A percentile compares a stretch with the other conserved stretches of the same genome.
Conservation (phyloP, 768 basidiomycete species). For the Suillus ampliporus region DNA sequence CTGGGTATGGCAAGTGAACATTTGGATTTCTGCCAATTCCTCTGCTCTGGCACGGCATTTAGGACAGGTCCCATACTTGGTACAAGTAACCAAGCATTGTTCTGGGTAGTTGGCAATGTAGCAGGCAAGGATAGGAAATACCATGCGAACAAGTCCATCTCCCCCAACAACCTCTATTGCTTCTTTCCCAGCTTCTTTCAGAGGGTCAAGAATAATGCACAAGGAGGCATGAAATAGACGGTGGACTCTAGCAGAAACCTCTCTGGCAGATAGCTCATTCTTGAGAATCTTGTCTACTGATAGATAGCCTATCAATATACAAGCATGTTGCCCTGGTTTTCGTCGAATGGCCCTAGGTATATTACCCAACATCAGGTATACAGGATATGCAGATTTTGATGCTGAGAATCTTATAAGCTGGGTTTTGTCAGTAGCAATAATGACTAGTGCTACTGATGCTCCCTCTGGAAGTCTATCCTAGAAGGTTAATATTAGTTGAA, state of each 20-base stretch:
- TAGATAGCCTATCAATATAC: slow-evolving; percentile 47
- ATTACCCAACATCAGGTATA: slow-evolving; percentile 52
- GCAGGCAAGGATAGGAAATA: slow-evolving; percentile 8
- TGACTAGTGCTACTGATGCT: slow-evolving; percentile 46
- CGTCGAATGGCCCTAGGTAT: slow-evolving; percentile 44
- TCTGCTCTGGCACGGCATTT: neutral
- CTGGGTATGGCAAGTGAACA: too few relatives aligned
- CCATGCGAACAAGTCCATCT: slow-evolving; percentile 8
- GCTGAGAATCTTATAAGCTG: slow-evolving; percentile 43
- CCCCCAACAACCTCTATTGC: slow-evolving; percentile 15
- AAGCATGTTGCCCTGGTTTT: slow-evolving; percentile 40
- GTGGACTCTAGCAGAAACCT: slow-evolving; percentile 16
- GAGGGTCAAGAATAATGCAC: neutral
- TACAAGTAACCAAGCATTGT: slow-evolving; percentile 10
- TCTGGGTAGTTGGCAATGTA: slow-evolving; percentile 18
- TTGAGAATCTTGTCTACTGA: slow-evolving; percentile 40
- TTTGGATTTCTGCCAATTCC: neutral
- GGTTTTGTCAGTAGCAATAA: slow-evolving; percentile 53
- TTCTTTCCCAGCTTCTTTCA: slow-evolving; percentile 25
- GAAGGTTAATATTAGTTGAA: neutral
- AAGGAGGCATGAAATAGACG: neutral
- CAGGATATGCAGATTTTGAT: slow-evolving; percentile 49
- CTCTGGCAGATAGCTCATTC: slow-evolving; percentile 19
- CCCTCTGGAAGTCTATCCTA: slow-evolving; percentile 7
- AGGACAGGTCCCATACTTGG: slow-evolving; percentile 10